phyloP scores from a whole-genome alignment of 2,329 filamentous ascomycete species.

The Penicillium brasilianum region DNA sequence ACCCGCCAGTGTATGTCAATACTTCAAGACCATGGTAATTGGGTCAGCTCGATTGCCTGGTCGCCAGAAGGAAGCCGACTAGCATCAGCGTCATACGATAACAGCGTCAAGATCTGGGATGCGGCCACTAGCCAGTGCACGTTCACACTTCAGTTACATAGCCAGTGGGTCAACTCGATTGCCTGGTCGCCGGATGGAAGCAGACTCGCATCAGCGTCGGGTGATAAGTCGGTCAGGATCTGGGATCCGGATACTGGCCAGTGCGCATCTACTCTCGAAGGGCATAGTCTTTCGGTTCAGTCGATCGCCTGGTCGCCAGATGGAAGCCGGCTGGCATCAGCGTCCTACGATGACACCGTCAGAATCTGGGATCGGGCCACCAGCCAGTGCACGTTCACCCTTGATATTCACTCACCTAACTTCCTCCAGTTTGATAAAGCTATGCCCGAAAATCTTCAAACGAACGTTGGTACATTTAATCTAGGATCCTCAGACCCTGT shows the following conservation, averaged over 20 bases:
- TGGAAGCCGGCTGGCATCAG: conserved; percentile 15
- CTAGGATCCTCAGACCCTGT: conserved; percentile 1
- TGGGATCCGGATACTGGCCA: too few relatives aligned
- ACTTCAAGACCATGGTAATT: conserved; percentile 20
- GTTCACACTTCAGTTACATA: conserved; percentile 2
- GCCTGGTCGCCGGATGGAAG: conserved; percentile 15
- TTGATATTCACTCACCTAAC: too few relatives aligned
- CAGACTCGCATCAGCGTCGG: conserved; percentile 1
- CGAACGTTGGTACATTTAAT: background rate
- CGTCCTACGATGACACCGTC: background rate
- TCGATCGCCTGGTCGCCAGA: background rate
- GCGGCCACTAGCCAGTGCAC: background rate
- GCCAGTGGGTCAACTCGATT: conserved; percentile 16
- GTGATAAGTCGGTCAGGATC: too few relatives aligned
- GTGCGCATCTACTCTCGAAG: too few relatives aligned
- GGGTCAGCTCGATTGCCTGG: background rate
- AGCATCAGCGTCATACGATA: background rate
- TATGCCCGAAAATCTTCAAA: background rate
- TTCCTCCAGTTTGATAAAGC: conserved; percentile 5
- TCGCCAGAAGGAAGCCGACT: conserved; percentile 12
- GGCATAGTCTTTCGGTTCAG: conserved; percentile 1
- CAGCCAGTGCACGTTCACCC: conserved; percentile 1
- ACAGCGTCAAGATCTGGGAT: conserved; percentile 13
- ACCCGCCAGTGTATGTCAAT: conserved; percentile 7
- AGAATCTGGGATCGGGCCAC: conserved; percentile 15